Base-by-base conservation (phyloP, 2,329 filamentous ascomycete genomes). In the Calonectria multiphialidica region DNA sequence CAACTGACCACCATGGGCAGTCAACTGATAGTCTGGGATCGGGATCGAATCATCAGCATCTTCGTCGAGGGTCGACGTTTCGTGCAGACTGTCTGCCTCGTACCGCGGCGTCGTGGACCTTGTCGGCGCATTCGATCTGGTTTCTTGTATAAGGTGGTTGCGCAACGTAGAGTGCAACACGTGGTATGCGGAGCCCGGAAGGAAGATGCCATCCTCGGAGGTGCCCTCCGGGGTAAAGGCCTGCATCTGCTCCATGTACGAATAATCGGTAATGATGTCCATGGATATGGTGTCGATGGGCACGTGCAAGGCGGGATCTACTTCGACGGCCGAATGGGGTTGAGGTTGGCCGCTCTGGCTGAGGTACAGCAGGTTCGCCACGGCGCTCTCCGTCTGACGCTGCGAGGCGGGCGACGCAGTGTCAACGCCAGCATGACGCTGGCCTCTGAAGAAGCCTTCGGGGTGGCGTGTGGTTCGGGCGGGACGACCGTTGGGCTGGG, bases 101-200 rank as follows among this genome's bases (percentile, higher is more conserved):
- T 75, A 45, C 0, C 77, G 70, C 4, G 78, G 78, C 0, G 79
- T 80, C 3, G 74, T 55, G 3, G 77, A 70, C 53, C 79, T 70
- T 2, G 83, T 86, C 1, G 84, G 83, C 0, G 77, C 81, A 69
- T 81, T 83, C 1, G 86, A 85, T 8, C 82, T 81, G 4, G 84
- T 84, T 25, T 86, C 86, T 35, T 85, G 84, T 21, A 88, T 84
- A 25, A 87, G 82, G 28, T 85, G 83, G 57, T 86, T 84, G 18
- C 86, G 82, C 2, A 88, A 75, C 1, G 85, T 85, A 2, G 85
- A 85, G 67, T 88, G 86, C 1, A 87, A 78, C 49, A 87, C 85
- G 66, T 86, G 84, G 44, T 87, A 88, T 1, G 84, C 83, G 1
- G 86, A 87, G 1, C 86, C 86, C 1, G 86, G 86, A 3, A 87